Evolutionary conservation across 768 basidiomycete species (phyloP), one percentile per base, ranked within the genome.

Genomic region (Crepidotus variabilis): DNA sequence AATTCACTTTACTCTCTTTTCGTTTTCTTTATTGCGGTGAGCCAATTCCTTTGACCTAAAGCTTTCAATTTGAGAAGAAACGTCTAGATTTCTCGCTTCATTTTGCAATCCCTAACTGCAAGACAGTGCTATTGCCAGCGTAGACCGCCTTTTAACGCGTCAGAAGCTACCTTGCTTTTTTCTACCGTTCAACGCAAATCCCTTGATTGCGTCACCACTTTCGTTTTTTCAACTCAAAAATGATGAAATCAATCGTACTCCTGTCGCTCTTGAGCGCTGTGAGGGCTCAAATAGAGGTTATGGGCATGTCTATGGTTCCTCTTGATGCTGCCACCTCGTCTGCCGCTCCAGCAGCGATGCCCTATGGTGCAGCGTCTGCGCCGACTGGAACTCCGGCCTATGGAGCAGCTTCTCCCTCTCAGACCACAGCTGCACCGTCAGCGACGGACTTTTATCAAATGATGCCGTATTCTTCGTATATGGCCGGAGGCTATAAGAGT

Each of bases 121-220:
- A 87, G 86, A 79, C 85, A 85, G 84, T 82, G 69, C 68, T 69
- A 67, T 75, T 71, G 72, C 71, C 71, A 83, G 86, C 86, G 86
- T 88, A 82, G 85, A 88, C 74, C 86, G 86, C 86, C 84, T 58
- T 52, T 43, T 66, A 57, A 71, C 69, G 66, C 65, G 67, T 69
- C 68, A 70, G 69, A 72, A 68, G 69, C 73, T 67, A 61, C 64
- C 56, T 70, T 45, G 36, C 36, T 45, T 24, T 45, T 53, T 39
- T 53, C 68, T 62, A n/a, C n/a, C 66, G 63, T 63, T 64, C 72
- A 66, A 67, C 70, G 66, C 64, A 72, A 67, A 73, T 69, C 71
- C 71, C 65, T 67, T 55, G 64, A 65, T 59, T 63, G 62, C 70
- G 71, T 72, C 65, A 62, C 69, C 77, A 75, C 73, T 76, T 69